These are phyloP conservation scores for Pulicaria dysenterica DNA, from an alignment of 129 eudicot genomes.

Conservation along the genomic window DNA sequence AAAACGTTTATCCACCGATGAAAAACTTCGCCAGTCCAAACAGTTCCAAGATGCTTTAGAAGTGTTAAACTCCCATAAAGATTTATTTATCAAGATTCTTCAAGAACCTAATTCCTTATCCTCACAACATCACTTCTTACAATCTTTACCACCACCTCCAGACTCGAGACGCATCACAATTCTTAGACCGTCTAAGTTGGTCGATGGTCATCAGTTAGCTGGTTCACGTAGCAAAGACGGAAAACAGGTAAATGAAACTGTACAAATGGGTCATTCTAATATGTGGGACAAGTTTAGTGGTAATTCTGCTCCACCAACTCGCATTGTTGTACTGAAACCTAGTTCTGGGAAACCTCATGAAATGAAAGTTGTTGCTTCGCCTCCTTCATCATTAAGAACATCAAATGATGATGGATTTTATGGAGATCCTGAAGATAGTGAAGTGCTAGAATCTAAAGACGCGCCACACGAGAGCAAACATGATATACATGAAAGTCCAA, in stretches of 20 bases:
- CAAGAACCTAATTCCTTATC: slow-evolving; percentile 83
- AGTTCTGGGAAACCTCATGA: slow-evolving; percentile 57
- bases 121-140: slow-evolving; percentile 49
- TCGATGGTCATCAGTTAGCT: slow-evolving; percentile 43
- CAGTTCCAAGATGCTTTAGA: slow-evolving; percentile 95
- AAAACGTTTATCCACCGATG: slow-evolving; percentile 76
- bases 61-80: slow-evolving; percentile 74
- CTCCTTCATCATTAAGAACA: slow-evolving; percentile 51
- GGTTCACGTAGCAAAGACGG: slow-evolving; percentile 37
- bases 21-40: slow-evolving; percentile 81
- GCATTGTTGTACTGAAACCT: slow-evolving; percentile 90
- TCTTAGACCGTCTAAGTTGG: slow-evolving; percentile 81
- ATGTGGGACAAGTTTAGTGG: slow-evolving; percentile 49
- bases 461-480: slow-evolving; percentile 50
- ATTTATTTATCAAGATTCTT: slow-evolving; percentile 72
- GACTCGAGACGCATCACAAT: slow-evolving; percentile 88
- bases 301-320: slow-evolving; percentile 65
- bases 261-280: slow-evolving; percentile 28
- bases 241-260: slow-evolving; percentile 44
- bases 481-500: slow-evolving; percentile 39
- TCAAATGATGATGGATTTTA: slow-evolving; percentile 43
- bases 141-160: slow-evolving; percentile 58
- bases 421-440: slow-evolving; percentile 55
- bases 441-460: slow-evolving; percentile 58
- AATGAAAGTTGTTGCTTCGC: slow-evolving; percentile 43